Conservation (phyloP, 257 asterid genomes). For the Echites panduratus region DNA sequence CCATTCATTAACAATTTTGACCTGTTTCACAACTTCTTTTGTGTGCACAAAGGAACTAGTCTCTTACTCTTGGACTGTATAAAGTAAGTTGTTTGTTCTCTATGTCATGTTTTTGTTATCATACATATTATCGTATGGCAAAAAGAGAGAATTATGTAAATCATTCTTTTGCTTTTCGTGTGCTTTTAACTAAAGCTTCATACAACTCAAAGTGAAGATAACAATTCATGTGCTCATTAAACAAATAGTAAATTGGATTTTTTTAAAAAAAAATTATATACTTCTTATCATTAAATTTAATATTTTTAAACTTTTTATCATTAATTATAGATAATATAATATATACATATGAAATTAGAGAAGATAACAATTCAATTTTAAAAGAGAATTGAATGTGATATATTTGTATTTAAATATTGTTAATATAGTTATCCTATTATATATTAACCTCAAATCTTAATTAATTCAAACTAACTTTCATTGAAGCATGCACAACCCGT, state of each 20-base stretch:
- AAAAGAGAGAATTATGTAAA: neutral
- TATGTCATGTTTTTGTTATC: neutral
- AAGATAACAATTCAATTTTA: no score
- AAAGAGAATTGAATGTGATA: no score
- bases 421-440: no score
- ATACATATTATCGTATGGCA: neutral
- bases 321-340: no score
- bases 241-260: no score
- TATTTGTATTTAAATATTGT: no score
- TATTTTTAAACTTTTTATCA: no score
- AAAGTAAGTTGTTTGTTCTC: slow-evolving; percentile 24
- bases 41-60: neutral
- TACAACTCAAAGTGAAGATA: slow-evolving; percentile 16
- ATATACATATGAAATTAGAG: no score
- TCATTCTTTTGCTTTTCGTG: neutral
- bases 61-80: neutral
- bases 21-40: neutral
- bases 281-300: no score
- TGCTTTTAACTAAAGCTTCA: neutral
- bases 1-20: neutral
- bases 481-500: neutral
- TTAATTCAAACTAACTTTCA: neutral
- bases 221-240: no score
- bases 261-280: no score
- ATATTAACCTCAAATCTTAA: neutral